A percentile compares a stretch with the other conserved stretches of the same genome.
These are phyloP conservation scores for Moesziomyces parantarcticus DNA, from an alignment of 1,284 basidiomycete species.

Conservation along the genomic window DNA sequence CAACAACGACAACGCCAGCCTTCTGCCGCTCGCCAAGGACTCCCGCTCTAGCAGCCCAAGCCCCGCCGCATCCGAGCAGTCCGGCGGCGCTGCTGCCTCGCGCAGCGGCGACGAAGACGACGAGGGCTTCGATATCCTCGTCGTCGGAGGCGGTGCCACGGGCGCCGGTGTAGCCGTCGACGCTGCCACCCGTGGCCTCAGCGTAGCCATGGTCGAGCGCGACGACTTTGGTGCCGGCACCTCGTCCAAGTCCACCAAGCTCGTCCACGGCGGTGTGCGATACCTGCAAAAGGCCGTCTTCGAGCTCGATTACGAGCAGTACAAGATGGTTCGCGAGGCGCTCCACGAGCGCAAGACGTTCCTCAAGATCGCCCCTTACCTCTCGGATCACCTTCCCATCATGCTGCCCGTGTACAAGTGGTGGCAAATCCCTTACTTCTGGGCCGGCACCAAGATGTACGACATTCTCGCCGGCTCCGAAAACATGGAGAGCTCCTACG, in stretches of 20 bases:
- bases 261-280: conserved; percentile 96
- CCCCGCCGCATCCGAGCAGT: conserved; percentile 53
- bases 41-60: conserved; percentile 55
- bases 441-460: conserved; percentile 94
- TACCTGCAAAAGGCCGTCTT: conserved; percentile 97
- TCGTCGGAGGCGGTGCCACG: conserved; percentile 91
- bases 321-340: conserved; percentile 94
- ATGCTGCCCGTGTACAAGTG: conserved; percentile 89
- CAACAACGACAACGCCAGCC: conserved; percentile 44
- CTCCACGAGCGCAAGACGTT: conserved; percentile 92
- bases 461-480: conserved; percentile 93
- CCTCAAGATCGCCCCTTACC: conserved; percentile 93
- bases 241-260: conserved; percentile 95
- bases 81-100: conserved; percentile 22
- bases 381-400: conserved; percentile 90
- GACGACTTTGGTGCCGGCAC: conserved; percentile 91
- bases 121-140: conserved; percentile 75
- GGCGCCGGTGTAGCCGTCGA: conserved; percentile 94
- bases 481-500: conserved; percentile 95
- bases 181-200: conserved; percentile 89
- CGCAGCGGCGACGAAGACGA: conserved; percentile 51
- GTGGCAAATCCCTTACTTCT: conserved; percentile 98
- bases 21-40: conserved; percentile 49
- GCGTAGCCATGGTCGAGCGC: conserved; percentile 90
- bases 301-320: conserved; percentile 86